phyloP scores from a whole-genome alignment of 2,329 filamentous ascomycete species.

The Lachnellula hyalina region DNA sequence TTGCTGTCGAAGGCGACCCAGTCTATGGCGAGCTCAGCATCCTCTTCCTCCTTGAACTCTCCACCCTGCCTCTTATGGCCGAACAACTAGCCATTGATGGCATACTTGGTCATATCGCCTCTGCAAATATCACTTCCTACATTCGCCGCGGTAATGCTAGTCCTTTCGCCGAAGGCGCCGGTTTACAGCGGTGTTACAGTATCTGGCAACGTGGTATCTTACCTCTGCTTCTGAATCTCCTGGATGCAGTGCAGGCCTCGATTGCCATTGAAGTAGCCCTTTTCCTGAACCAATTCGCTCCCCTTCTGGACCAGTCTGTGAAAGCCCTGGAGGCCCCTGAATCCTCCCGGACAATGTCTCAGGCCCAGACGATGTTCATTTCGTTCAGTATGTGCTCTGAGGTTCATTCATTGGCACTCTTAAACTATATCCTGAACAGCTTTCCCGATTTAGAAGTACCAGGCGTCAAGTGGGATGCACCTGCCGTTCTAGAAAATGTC shows the following conservation, averaged over 20 bases:
- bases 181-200: conserved; percentile 69
- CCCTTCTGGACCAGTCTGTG: conserved; percentile 67
- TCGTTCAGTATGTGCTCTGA: conserved; percentile 71
- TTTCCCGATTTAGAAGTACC: conserved; percentile 67
- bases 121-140: conserved; percentile 72
- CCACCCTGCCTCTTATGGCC: conserved; percentile 71
- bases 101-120: conserved; percentile 71
- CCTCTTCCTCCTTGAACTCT: conserved; percentile 82
- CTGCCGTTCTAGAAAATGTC: conserved; percentile 70
- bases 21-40: conserved; percentile 91
- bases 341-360: conserved; percentile 44
- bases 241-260: conserved; percentile 73
- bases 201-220: conserved; percentile 89
- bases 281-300: conserved; percentile 85
- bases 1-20: conserved; percentile 74
- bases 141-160: conserved; percentile 68
- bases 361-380: conserved; percentile 53
- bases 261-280: conserved; percentile 79
- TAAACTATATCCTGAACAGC: conserved; percentile 65
- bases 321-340: conserved; percentile 63
- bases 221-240: conserved; percentile 81
- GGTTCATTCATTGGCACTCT: conserved; percentile 70
- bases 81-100: conserved; percentile 88
- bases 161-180: conserved; percentile 68
- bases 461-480: conserved; percentile 68